These are phyloP conservation scores for Bipolaris bicolor DNA, from an alignment of 2,329 filamentous ascomycete species.

Conservation along the genomic window DNA sequence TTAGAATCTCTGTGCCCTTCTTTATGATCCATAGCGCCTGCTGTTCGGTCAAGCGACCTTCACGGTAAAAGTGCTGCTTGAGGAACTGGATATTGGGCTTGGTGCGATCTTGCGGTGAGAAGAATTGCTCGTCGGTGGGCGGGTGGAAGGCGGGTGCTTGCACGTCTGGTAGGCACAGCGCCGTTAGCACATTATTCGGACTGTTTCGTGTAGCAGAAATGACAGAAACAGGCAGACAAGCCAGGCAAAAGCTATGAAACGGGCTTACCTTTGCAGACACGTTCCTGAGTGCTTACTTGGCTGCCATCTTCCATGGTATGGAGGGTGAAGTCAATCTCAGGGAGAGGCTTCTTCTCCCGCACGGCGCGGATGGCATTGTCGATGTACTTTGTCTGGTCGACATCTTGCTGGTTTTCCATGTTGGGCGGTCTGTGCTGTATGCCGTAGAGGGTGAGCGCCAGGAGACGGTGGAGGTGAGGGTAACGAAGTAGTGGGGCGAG, in stretches of 20 bases:
- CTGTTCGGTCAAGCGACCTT: conserved; percentile 94
- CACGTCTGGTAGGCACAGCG: conserved; percentile 69
- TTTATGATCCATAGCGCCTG: conserved; percentile 96
- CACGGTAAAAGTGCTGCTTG: conserved; percentile 98
- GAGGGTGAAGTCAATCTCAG: conserved; percentile 97
- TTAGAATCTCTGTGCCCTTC: conserved; percentile 84
- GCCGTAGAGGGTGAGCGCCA: conserved; percentile 31
- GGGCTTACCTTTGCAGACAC: conserved; percentile 92
- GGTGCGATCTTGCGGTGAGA: conserved; percentile 79
- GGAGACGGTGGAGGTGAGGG: conserved; percentile 33
- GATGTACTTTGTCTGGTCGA: conserved; percentile 58
- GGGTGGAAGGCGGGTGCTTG: conserved; percentile 95
- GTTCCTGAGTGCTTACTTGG: conserved; percentile 92
- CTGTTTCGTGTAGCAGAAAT: conserved; percentile 2
- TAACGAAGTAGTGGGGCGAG: conserved; percentile 42
- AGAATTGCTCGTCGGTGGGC: conserved; percentile 93
- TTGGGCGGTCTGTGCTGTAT: conserved; percentile 30
- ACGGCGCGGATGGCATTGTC: conserved; percentile 93
- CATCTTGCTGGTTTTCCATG: conserved; percentile 45
- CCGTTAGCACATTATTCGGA: conserved; percentile 32
- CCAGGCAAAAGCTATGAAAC: conserved; percentile 6
- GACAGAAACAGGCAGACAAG: conserved; percentile 2
- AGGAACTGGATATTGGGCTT: conserved; percentile 95
- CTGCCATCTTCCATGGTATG: conserved; percentile 98
- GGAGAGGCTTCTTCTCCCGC: conserved; percentile 90